phyloP scores from a whole-genome alignment of 495 filamentous ascomycete species.

The Penicillium robsamsonii region DNA sequence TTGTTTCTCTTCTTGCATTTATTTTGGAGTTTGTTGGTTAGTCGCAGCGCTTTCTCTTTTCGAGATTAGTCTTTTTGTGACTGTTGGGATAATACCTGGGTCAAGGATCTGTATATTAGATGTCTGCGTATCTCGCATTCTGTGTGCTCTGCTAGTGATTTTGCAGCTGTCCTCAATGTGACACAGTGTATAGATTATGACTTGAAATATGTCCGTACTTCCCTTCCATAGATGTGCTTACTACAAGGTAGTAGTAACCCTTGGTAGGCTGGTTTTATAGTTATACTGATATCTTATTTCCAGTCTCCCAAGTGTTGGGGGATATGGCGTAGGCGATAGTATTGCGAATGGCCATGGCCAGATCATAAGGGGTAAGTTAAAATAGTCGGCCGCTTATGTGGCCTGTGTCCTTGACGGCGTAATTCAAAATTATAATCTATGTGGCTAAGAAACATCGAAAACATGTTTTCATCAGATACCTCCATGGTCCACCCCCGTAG shows the following conservation, averaged over 20 bases:
- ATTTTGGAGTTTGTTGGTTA: constrained; percentile 43
- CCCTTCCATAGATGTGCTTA: neutral
- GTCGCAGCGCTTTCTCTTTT: constrained; percentile 39
- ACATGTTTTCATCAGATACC: too few relatives aligned
- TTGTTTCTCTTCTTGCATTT: constrained; percentile 39
- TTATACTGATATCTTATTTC: neutral
- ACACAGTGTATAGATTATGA: constrained; percentile 33
- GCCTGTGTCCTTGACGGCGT: too few relatives aligned
- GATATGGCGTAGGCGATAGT: too few relatives aligned
- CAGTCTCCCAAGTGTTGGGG: neutral
- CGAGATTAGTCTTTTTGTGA: constrained; percentile 32
- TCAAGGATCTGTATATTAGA: constrained; percentile 43
- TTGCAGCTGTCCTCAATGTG: constrained; percentile 16
- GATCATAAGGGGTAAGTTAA: too few relatives aligned
- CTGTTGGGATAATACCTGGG: constrained; percentile 38
- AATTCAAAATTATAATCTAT: too few relatives aligned
- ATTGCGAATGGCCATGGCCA: too few relatives aligned
- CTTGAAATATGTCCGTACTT: constrained; percentile 25
- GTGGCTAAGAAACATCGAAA: too few relatives aligned
- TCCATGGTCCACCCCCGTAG: too few relatives aligned
- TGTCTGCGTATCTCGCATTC: constrained; percentile 29
- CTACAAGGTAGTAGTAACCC: neutral
- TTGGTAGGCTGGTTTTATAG: neutral
- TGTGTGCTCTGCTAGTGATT: constrained; percentile 20
- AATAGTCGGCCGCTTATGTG: too few relatives aligned